Percentiles rank a stretch among this genome's conserved stretches.
phyloP scores from a whole-genome alignment of 163 green algal species.

The Scenedesmus sp. region DNA sequence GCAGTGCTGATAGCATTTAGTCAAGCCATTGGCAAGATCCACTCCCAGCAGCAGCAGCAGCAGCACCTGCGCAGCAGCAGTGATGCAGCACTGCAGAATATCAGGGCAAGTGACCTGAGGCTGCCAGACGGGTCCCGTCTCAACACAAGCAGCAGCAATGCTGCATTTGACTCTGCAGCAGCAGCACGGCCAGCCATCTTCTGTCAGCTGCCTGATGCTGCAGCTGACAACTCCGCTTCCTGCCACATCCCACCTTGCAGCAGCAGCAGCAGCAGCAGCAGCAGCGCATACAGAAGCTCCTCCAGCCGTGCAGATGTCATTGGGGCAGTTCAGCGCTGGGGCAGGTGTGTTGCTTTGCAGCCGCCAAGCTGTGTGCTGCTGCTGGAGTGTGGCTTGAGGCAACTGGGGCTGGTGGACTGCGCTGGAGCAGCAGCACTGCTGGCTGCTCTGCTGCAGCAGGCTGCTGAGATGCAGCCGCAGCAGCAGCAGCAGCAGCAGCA shows the following conservation, averaged over 20 bases:
- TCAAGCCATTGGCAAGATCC: neutral
- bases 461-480: conserved; percentile 10
- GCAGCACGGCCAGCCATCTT: neutral
- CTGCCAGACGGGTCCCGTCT: neutral
- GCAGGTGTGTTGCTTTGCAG: neutral
- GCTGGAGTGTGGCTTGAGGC: conserved; percentile 24
- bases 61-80: neutral
- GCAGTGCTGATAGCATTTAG: conserved; percentile 15
- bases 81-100: neutral
- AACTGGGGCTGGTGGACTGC: conserved; percentile 15
- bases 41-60: conserved; percentile 15
- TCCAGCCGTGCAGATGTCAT: conserved; percentile 1
- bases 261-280: neutral
- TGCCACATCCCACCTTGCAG: neutral
- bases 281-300: neutral
- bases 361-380: neutral
- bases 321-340: conserved; percentile 15
- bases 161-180: neutral
- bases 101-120: neutral
- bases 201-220: conserved; percentile 12
- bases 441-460: neutral
- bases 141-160: neutral
- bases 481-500: conserved; percentile 21
- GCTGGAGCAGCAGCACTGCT: neutral
- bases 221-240: too few relatives aligned